These are phyloP conservation scores for Cyanodermella asteris DNA, from an alignment of 2,329 filamentous ascomycete species.

Conservation along the genomic window DNA sequence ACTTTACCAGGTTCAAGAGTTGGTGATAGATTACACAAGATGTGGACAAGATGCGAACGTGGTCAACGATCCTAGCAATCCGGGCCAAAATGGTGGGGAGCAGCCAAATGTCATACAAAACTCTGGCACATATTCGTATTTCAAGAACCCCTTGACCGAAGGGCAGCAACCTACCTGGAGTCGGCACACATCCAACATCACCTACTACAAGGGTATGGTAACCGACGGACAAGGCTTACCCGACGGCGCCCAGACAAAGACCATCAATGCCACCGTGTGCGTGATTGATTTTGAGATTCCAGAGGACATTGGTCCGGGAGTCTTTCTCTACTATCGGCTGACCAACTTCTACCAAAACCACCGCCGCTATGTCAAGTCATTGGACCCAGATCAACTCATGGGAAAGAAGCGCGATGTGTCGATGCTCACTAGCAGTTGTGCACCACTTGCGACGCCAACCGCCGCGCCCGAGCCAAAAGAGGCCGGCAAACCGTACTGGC, in stretches of 20 bases:
- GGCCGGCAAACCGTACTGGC: constrained; percentile 57
- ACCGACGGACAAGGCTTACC: too few relatives aligned
- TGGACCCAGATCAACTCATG: constrained; percentile 63
- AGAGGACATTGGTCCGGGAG: constrained; percentile 55
- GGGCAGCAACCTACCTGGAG: constrained; percentile 12
- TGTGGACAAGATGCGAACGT: constrained; percentile 9
- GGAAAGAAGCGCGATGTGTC: constrained; percentile 45
- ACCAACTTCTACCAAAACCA: constrained; percentile 99
- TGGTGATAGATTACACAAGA: constrained; percentile 77
- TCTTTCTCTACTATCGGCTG: constrained; percentile 84
- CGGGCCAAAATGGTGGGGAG: too few relatives aligned
- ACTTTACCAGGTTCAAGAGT: constrained; percentile 53
- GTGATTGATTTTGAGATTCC: constrained; percentile 58
- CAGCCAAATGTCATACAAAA: too few relatives aligned
- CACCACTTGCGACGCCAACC: constrained; percentile 46
- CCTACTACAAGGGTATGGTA: constrained; percentile 12
- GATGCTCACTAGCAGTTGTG: constrained; percentile 44
- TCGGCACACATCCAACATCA: constrained; percentile 7
- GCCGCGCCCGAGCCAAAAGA: constrained; percentile 23
- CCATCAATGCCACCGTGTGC: constrained; percentile 34
- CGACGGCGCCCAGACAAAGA: constrained; percentile 9
- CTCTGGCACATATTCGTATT: too few relatives aligned
- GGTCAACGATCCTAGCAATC: constrained; percentile 9
- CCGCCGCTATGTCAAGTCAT: constrained; percentile 79
- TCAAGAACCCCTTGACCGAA: too few relatives aligned